Evolutionary conservation across 2,329 filamentous ascomycete species (phyloP).

Genomic region (Tolypocladium pustulatum): DNA sequence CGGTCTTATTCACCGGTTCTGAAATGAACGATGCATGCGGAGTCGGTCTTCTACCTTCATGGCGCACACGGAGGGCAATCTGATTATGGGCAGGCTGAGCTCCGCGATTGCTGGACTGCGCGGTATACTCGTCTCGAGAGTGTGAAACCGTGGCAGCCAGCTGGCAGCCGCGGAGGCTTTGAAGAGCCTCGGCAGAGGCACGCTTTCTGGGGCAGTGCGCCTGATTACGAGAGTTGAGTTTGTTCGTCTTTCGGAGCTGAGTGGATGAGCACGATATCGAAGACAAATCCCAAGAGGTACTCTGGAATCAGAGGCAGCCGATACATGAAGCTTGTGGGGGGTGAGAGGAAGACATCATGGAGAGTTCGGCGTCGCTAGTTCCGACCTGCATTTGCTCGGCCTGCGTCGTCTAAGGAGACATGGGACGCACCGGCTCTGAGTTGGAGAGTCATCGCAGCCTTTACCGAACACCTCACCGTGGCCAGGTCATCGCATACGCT

Average conservation of each 20-base stretch:
- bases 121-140: background rate
- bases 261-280: background rate
- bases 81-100: background rate
- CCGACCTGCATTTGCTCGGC: background rate
- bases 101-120: background rate
- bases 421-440: background rate
- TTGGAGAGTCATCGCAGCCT: conserved; percentile 6
- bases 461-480: background rate
- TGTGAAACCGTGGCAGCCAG: background rate
- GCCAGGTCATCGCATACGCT: background rate
- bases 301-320: background rate
- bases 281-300: background rate
- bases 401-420: background rate
- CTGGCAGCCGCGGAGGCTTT: background rate
- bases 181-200: background rate
- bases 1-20: background rate
- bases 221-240: background rate
- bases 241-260: background rate
- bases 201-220: background rate
- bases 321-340: background rate
- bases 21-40: background rate
- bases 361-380: background rate
- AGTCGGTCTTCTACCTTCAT: background rate
- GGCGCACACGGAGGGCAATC: background rate
- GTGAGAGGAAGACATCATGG: background rate